Conservation (phyloP, 73 alveolate genomes). For the Effrenium voratum region DNA sequence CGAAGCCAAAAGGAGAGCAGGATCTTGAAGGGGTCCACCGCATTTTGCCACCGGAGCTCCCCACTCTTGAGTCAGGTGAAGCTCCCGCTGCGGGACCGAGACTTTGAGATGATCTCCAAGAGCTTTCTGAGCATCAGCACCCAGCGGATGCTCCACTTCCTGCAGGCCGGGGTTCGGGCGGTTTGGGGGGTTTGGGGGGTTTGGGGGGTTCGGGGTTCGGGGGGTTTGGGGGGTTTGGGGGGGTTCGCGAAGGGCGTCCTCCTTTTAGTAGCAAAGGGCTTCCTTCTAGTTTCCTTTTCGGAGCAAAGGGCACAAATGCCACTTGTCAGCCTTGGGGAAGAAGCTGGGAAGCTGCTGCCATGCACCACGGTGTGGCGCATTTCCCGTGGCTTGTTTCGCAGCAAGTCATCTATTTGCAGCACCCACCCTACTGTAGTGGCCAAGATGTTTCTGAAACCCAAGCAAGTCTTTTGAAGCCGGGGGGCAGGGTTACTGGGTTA, state of each 20-base stretch:
- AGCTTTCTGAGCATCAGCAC: neutral
- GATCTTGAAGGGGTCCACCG: too few species aligned
- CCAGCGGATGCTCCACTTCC: constrained; percentile 17
- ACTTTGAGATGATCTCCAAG: constrained; percentile 40
- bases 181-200: too few species aligned
- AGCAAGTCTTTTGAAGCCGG: neutral
- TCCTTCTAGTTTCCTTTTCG: neutral
- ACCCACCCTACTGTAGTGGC: neutral
- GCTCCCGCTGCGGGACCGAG: constrained; percentile 34
- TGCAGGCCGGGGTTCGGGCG: neutral
- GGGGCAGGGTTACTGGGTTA: neutral
- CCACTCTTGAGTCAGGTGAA: neutral
- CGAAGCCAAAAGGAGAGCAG: too few species aligned
- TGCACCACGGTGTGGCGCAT: too few species aligned
- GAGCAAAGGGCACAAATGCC: too few species aligned
- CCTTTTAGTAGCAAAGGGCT: neutral
- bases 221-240: neutral
- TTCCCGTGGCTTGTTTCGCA: too few species aligned
- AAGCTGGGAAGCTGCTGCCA: neutral
- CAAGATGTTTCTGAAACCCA: neutral
- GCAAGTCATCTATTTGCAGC: neutral
- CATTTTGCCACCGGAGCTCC: neutral
- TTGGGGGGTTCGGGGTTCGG: neutral
- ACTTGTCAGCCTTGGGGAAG: neutral
- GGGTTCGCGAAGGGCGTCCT: too few species aligned